Percentiles rank a stretch among this genome's conserved stretches.
Conservation (phyloP, 441 rosid species). For the Euphorbia schlechtendalii region DNA sequence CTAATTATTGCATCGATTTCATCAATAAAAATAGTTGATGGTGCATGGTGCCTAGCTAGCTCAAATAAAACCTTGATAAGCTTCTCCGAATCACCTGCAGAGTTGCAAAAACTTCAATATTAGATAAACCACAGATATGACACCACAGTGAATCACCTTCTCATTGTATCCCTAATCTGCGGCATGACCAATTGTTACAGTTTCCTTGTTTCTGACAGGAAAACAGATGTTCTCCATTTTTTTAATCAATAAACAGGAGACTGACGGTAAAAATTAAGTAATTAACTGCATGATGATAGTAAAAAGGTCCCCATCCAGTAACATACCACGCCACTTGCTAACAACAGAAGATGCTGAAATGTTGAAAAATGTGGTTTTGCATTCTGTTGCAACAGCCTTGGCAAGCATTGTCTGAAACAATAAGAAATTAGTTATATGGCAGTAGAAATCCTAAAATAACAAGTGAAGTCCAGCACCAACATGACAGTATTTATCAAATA, state of each 20-base stretch:
- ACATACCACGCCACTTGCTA: constrained; percentile 97
- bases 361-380: constrained; percentile 96
- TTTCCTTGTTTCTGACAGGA: not conserved
- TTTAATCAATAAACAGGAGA: not conserved
- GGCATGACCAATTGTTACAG: not conserved
- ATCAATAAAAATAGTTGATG: constrained; percentile 92
- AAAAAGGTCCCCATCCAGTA: constrained; percentile 2
- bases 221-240: not conserved
- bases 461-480: constrained; percentile 6
- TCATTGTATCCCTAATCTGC: not conserved
- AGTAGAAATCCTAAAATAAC: constrained; percentile 1
- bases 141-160: not conserved
- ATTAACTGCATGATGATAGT: not conserved
- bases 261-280: not conserved
- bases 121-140: not conserved
- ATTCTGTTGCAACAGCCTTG: constrained; percentile 97
- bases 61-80: constrained; percentile 85
- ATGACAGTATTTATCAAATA: not conserved
- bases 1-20: constrained; percentile 96
- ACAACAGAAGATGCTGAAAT: constrained; percentile 98
- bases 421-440: constrained; percentile 7
- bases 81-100: constrained; percentile 95
- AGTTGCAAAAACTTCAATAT: constrained; percentile 4
- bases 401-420: constrained; percentile 93
- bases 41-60: constrained; percentile 93